Conservation (phyloP, 2,329 filamentous ascomycete genomes). For the Dryadomyces sulphureus region DNA sequence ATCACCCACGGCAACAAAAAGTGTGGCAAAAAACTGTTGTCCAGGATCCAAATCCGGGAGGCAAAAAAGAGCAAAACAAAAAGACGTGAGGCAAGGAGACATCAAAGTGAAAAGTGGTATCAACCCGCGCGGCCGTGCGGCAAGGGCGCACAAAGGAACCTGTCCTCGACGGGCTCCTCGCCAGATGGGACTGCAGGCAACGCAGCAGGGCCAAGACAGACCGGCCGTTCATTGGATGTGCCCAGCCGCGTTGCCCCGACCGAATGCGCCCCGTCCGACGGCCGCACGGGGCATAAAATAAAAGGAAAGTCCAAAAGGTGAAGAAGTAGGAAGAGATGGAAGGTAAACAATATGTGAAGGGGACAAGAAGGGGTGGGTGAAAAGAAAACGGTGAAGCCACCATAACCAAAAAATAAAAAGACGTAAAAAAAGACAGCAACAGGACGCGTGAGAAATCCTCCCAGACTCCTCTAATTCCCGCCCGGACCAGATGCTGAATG, state of each 20-base stretch:
- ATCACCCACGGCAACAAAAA: background rate
- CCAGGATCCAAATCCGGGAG: background rate
- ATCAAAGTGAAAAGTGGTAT: background rate
- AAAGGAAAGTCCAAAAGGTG: background rate
- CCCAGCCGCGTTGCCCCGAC: background rate
- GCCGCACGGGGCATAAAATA: background rate
- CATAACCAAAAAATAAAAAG: background rate
- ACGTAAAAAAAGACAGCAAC: background rate
- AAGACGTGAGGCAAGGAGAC: background rate
- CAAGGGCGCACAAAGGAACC: no score
- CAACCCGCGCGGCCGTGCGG: constrained; percentile 1
- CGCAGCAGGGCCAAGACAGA: background rate
- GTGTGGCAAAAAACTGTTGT: background rate
- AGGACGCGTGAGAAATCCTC: constrained; percentile 4
- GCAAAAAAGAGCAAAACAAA: background rate
- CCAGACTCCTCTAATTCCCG: constrained; percentile 8
- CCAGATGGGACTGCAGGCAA: background rate
- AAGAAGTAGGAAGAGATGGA: background rate
- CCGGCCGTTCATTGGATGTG: background rate
- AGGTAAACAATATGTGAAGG: no score
- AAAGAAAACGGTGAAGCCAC: background rate
- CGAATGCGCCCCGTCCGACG: no score
- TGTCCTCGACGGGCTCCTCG: no score
- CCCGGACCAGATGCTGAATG: constrained; percentile 5
- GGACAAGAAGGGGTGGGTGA: background rate